Evolutionary conservation across 139 green algal genomes (phyloP), one percentile per base, ranked within the genome.

Genomic region (Asterochloris erici): DNA sequence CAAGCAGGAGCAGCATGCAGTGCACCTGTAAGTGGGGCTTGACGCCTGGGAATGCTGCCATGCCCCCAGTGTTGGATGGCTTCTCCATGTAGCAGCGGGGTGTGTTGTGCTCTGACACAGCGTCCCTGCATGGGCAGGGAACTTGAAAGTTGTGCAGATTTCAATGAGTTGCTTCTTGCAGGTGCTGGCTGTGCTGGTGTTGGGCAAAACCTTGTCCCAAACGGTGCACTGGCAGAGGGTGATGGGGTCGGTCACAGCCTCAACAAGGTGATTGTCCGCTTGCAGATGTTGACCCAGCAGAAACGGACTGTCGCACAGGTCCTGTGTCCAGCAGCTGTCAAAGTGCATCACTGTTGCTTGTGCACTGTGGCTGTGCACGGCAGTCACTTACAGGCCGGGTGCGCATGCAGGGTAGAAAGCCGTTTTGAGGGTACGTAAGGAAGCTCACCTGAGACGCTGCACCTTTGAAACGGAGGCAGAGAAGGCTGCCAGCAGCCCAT

Each of bases 401-500:
- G n/a, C 66, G 38, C 21, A 63, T 79, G n/a, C 11, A 74, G 14
- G 23, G 14, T 24, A 71, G 63, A 23, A 12, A 23, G 16, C 63
- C 16, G 62, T 61, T 64, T 60, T 10, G 28, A 29, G 54, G 21
- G 10, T 60, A 6, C 17, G 0, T 10, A 38, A 73, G n/a, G 38
- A 11, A 17, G 47, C 68, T 78, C 68, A 88, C 84, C 86, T 83
- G 73, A 92, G 81, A 17, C 81, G 83, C 77, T 88, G 79, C 17
- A 97, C 76, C 86, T 96, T 96, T 24, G 85, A 88, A 10, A 96
- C 85, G 54, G 88, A 94, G 26, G 91, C 93, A 14, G 88, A 92
- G 80, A 98, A 97, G 11, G 82, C 87, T 61, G 88, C 92, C 19
- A 98, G 85, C 29, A 86, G 84, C 16, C 96, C 95, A 74, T 95